Evolutionary conservation across 2,329 filamentous ascomycete genomes (phyloP), one percentile per base, ranked within the genome.

Genomic region (Drechslerella stenobrocha): DNA sequence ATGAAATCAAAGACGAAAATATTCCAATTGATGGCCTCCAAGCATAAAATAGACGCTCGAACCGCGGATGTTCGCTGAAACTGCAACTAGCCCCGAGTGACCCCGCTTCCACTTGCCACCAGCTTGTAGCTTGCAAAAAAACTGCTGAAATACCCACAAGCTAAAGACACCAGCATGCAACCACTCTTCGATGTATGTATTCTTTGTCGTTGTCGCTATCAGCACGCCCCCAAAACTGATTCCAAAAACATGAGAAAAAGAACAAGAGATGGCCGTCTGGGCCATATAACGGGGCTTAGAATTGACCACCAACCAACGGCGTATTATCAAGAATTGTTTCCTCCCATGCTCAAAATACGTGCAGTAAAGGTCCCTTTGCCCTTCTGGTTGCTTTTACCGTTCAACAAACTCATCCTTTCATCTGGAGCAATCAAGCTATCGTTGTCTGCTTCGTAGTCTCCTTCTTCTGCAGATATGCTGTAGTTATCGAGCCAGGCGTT

Each of bases 381-480:
- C 15, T 65, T 65, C 22, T 46, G 44, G 15, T 23, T 42, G 0
- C 30, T 23, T 18, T 20, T 42, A 9, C 23, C 24, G 30, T 58
- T 44, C 13, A 65, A 28, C 18, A 65, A 37, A 26, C 52, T 44
- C 52, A 65, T 58, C 13, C 60, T 22, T 24, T 65, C 60, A 44
- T 65, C 60, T 2, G 60, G 60, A n/a, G 60, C 60, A 20, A 65
- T 37, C 60, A 65, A 52, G 13, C 60, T 65, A 15, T 65, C 60
- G 13, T 26, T 47, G 50, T 58, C 60, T 4, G 20, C 60, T 35
- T 52, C 47, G 11, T 65, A 65, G 4, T 47, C 24, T n/a, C 53
- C 60, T 22, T 65, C 52, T 34, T 65, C 60, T 1, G 60, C 52
- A 23, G 60, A 65, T 20, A 65, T 65, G 11, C 40, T 58, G 15